Base-by-base conservation (phyloP, 139 green algal species). In the Tetradesmus obliquus region DNA sequence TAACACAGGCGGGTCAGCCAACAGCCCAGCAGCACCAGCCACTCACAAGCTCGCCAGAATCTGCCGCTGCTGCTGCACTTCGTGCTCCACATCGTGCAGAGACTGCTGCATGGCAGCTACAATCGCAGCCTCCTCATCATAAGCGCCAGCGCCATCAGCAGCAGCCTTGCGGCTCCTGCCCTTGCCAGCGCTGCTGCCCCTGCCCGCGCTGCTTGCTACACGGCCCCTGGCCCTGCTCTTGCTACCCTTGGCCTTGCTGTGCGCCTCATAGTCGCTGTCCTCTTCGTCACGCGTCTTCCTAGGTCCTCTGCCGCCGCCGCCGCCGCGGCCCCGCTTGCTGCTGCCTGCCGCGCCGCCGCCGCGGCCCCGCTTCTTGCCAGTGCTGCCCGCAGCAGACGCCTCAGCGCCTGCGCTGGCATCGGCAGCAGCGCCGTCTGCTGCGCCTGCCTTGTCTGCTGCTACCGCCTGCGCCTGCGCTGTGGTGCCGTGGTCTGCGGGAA, bases 401-500 rank as follows among this genome's bases (percentile, higher is more conserved):
- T 60, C 80, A 24, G 53, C 45, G 76, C 54, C 71, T 58, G 22
- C n/a, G 13, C 13, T 81, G n/a, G 24, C 69, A 15, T 55, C 90
- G 32, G 62, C 85, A 4, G 32, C 88, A 32, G 10, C 85, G 13
- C 79, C 55, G 62, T 51, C 80, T 45, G 54, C 76, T 71, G 20
- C 84, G 81, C 17, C 51, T 58, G 54, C 15, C 72, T 74, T 55
- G 12, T 24, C 53, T 58, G 71, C 62, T 24, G 20, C 53, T 45
- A 80, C 79, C 71, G 60, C 89, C 13, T 58, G 79, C 22, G 91
- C 76, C 24, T 79, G 45, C 3, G 62, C 82, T 51, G 85, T 82
- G 45, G 60, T 81, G 53, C 94, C 95, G 84, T 96, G 94, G 87
- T 97, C 95, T 0, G 66, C 32, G 19, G 90, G 92, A 88, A 94